These are phyloP conservation scores for Backusella mclennaniae DNA, from an alignment of 192 early-diverging fungal species.

Conservation along the genomic window DNA sequence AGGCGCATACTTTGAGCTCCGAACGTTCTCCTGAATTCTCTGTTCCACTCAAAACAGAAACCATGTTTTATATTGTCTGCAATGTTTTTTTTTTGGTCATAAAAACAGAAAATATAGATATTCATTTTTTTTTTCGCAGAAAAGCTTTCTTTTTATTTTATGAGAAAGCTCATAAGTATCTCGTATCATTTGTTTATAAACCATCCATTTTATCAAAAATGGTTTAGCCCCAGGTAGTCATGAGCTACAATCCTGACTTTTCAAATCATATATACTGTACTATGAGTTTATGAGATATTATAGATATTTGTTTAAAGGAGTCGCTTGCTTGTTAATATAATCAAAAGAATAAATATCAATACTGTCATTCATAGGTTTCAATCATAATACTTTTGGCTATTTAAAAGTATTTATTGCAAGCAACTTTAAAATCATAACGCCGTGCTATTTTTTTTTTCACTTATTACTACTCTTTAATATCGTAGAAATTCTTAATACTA, in stretches of 20 bases:
- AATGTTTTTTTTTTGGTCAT: background rate
- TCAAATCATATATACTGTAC: background rate
- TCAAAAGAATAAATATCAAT: too few species aligned
- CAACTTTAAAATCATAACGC: background rate
- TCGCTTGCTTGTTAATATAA: background rate
- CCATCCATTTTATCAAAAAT: background rate
- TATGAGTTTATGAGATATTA: background rate
- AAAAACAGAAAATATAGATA: background rate
- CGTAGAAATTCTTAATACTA: too few species aligned
- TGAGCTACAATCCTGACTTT: background rate
- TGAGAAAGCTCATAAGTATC: background rate
- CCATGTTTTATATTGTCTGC: background rate
- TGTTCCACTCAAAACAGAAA: background rate
- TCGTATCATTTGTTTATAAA: background rate
- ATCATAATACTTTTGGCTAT: background rate
- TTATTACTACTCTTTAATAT: too few species aligned
- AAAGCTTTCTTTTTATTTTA: background rate
- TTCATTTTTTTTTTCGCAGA: background rate
- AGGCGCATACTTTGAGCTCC: background rate
- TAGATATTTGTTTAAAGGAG: background rate
- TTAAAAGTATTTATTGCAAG: background rate
- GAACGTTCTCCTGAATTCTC: background rate
- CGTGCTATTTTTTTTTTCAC: background rate
- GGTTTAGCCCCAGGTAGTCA: background rate
- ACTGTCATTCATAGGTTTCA: background rate